These are phyloP conservation scores for Termitomyces sp. DNA, from an alignment of 768 basidiomycete genomes.

Conservation along the genomic window DNA sequence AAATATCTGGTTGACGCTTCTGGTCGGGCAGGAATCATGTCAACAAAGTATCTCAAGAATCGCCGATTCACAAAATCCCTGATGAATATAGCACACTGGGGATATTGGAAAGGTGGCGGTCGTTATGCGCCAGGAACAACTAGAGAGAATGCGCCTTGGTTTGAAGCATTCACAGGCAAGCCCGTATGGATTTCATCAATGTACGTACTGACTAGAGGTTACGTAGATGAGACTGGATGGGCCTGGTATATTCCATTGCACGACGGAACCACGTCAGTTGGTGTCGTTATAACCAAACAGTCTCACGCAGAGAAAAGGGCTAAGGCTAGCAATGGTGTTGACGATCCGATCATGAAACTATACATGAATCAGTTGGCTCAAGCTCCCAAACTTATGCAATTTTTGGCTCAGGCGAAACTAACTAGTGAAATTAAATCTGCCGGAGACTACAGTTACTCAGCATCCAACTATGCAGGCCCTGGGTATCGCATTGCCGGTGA, in stretches of 20 bases:
- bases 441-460: not conserved
- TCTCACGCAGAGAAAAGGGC: conserved; percentile 27
- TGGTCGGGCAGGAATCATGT: conserved; percentile 56
- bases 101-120: conserved; percentile 52
- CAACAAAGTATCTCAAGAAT: conserved; percentile 53
- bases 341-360: conserved; percentile 24
- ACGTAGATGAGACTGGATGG: conserved; percentile 48
- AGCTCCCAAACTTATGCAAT: not conserved
- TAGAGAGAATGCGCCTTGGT: conserved; percentile 42
- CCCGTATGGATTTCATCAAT: not conserved
- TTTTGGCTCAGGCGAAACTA: conserved; percentile 20
- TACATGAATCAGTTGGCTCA: conserved; percentile 26
- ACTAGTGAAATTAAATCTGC: conserved; percentile 16
- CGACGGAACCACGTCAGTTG: conserved; percentile 44
- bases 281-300: conserved; percentile 41
- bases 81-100: conserved; percentile 62
- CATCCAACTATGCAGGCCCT: not conserved
- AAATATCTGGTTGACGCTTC: conserved; percentile 61
- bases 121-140: conserved; percentile 36
- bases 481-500: conserved; percentile 27
- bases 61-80: conserved; percentile 49
- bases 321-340: conserved; percentile 8
- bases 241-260: conserved; percentile 54
- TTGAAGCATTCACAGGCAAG: conserved; percentile 53
- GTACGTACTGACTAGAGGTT: not conserved